Evolutionary conservation across 2,329 filamentous ascomycete species (phyloP).

Genomic region (Elsinoe fawcettii): DNA sequence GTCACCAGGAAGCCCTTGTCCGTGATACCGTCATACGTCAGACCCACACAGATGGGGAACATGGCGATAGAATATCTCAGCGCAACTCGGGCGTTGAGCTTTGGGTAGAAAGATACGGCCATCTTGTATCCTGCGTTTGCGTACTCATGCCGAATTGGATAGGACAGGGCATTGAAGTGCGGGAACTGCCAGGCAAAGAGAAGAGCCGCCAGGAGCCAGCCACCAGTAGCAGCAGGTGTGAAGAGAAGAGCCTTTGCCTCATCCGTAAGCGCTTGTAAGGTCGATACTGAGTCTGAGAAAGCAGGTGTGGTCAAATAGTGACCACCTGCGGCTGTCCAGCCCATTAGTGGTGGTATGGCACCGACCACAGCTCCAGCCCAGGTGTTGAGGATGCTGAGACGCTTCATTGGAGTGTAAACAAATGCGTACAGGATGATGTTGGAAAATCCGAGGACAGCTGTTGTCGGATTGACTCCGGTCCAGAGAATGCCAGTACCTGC

Average conservation of each 20-base stretch:
- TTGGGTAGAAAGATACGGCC: constrained; percentile 82
- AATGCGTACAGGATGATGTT: constrained; percentile 90
- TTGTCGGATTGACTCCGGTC: constrained; percentile 88
- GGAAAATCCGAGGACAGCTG: constrained; percentile 70
- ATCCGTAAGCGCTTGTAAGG: constrained; percentile 20
- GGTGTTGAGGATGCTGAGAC: constrained; percentile 77
- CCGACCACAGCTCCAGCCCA: constrained; percentile 93
- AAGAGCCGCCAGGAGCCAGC: constrained; percentile 78
- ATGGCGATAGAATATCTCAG: constrained; percentile 79
- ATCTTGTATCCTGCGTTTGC: constrained; percentile 58
- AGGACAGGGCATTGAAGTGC: constrained; percentile 92
- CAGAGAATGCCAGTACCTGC: constrained; percentile 67
- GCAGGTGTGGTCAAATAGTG: constrained; percentile 55
- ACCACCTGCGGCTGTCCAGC: constrained; percentile 90
- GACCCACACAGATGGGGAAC: constrained; percentile 73
- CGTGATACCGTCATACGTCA: constrained; percentile 74
- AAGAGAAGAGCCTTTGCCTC: constrained; percentile 30
- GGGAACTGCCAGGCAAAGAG: constrained; percentile 97
- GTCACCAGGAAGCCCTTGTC: constrained; percentile 78
- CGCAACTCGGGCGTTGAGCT: constrained; percentile 76
- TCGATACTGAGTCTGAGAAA: constrained; percentile 3
- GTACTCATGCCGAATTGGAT: constrained; percentile 86
- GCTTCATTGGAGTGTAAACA: constrained; percentile 87
- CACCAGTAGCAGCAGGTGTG: constrained; percentile 47
- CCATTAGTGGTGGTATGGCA: constrained; percentile 92